These are phyloP conservation scores for Fusarium neocosmosporiellum DNA, from an alignment of 2,329 filamentous ascomycete species.

Conservation along the genomic window DNA sequence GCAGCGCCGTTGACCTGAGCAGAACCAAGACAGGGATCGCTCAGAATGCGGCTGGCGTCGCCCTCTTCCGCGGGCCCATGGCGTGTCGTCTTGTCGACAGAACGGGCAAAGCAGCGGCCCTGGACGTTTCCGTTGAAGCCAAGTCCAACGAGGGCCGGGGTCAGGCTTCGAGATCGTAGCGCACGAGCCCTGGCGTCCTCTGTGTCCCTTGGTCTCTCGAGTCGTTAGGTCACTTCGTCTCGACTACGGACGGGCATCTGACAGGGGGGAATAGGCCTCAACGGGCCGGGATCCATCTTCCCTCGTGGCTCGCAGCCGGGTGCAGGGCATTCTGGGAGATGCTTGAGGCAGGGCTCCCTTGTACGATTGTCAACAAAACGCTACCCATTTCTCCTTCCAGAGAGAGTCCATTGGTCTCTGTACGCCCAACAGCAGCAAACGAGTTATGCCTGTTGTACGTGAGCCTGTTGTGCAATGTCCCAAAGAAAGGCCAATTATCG, in stretches of 20 bases:
- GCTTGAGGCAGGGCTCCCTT: conserved; percentile 24
- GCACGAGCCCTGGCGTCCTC: conserved; percentile 32
- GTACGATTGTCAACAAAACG: conserved; percentile 13
- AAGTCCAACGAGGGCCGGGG: conserved; percentile 20
- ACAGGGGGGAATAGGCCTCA: conserved; percentile 20
- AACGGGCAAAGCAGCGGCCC: conserved; percentile 28
- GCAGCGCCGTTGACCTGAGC: conserved; percentile 25
- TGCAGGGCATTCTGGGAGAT: conserved; percentile 31
- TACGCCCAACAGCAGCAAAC: neutral
- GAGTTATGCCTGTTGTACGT: neutral
- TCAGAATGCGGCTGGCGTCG: conserved; percentile 24
- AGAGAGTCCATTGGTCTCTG: neutral
- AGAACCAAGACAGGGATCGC: conserved; percentile 29
- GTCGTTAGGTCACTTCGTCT: conserved; percentile 22
- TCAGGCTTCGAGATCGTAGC: conserved; percentile 27
- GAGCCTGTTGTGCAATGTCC: conserved; percentile 7
- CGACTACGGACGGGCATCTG: conserved; percentile 3
- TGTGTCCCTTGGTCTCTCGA: conserved; percentile 3
- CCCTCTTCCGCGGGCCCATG: conserved; percentile 25
- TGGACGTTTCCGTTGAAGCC: conserved; percentile 36
- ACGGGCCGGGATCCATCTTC: conserved; percentile 19
- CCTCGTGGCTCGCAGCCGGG: conserved; percentile 34
- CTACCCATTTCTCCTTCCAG: neutral
- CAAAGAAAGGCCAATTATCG: neutral
- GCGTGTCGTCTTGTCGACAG: conserved; percentile 29